Percentiles rank a stretch among this genome's conserved stretches.
phyloP scores from a whole-genome alignment of 805 yeast species.

The Ogataea nakhonphanomensis region DNA sequence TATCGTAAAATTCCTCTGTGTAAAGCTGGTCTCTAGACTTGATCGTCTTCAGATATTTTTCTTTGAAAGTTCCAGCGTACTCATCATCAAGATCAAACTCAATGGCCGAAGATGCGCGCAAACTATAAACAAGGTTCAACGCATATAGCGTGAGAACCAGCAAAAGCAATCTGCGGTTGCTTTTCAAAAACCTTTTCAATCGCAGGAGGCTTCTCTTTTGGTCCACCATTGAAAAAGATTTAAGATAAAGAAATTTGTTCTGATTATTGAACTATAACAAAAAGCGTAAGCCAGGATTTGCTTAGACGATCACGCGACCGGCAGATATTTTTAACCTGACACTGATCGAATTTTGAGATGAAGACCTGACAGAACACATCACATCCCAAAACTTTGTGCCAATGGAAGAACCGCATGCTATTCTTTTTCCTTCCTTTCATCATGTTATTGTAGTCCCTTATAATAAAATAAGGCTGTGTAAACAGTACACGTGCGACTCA shows the following conservation, averaged over 20 bases:
- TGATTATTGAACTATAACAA: background rate
- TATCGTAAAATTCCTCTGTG: constrained; percentile 27
- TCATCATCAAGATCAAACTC: constrained; percentile 23
- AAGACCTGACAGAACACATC: too few species aligned
- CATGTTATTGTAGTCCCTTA: background rate
- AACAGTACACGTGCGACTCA: constrained; percentile 4
- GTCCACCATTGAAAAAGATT: constrained; percentile 5
- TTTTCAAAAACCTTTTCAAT: constrained; percentile 15
- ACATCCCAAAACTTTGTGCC: too few species aligned
- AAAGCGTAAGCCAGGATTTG: background rate
- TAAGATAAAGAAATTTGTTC: constrained; percentile 1
- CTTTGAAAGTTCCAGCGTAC: constrained; percentile 31
- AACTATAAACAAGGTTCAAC: constrained; percentile 14
- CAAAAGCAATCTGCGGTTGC: constrained; percentile 16
- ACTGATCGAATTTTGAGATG: too few species aligned
- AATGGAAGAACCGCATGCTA: too few species aligned
- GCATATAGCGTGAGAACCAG: constrained; percentile 10
- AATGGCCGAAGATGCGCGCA: constrained; percentile 5
- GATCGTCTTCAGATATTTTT: constrained; percentile 26
- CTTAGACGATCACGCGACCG: too few species aligned
- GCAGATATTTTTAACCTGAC: too few species aligned
- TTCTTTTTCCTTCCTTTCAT: too few species aligned
- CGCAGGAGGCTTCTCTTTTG: constrained; percentile 16
- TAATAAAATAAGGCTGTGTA: constrained; percentile 6
- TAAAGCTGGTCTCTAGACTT: constrained; percentile 22